Conservation (phyloP, 2,329 filamentous ascomycete genomes). For the Colletotrichum aenigma region DNA sequence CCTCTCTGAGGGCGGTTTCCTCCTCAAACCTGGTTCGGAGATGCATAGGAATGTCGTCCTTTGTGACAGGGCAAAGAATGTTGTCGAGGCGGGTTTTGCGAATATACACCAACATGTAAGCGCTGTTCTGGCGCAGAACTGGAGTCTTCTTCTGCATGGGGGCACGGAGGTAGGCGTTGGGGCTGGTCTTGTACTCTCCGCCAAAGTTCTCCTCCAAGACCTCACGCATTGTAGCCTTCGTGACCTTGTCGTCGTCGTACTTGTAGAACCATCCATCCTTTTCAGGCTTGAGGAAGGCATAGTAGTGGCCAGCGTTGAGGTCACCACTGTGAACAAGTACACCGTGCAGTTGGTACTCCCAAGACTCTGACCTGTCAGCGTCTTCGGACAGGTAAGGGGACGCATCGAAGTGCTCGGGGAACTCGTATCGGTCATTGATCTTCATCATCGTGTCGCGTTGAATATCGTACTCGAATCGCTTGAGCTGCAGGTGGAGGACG, state of each 20-base stretch:
- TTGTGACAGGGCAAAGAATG: slow-evolving; percentile 77
- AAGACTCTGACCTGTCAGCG: slow-evolving; percentile 86
- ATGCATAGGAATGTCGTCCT: slow-evolving; percentile 81
- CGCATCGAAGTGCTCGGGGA: slow-evolving; percentile 83
- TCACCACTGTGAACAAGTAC: slow-evolving; percentile 97
- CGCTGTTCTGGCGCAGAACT: slow-evolving; percentile 75
- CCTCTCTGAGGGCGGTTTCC: slow-evolving; percentile 77
- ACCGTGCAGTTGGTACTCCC: slow-evolving; percentile 91
- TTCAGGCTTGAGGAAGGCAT: slow-evolving; percentile 91
- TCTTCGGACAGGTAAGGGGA: slow-evolving; percentile 85
- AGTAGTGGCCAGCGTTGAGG: slow-evolving; percentile 96
- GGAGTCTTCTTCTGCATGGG: slow-evolving; percentile 60
- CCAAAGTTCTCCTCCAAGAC: slow-evolving; percentile 97
- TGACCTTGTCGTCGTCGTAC: slow-evolving; percentile 97
- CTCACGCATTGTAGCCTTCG: slow-evolving; percentile 88
- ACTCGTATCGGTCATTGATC: slow-evolving; percentile 92
- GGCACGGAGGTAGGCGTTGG: slow-evolving; percentile 46
- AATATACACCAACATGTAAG: slow-evolving; percentile 99
- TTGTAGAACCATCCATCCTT: slow-evolving; percentile 96
- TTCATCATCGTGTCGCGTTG: slow-evolving; percentile 98
- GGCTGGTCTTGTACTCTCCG: slow-evolving; percentile 72
- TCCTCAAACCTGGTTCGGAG: slow-evolving; percentile 75
- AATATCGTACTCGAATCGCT: slow-evolving; percentile 98
- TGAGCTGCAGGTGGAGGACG: slow-evolving; percentile 92
- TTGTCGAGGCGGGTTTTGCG: slow-evolving; percentile 84